These are phyloP conservation scores for Cymbidium sinense DNA, from an alignment of 106 monocot genomes.

Conservation along the genomic window DNA sequence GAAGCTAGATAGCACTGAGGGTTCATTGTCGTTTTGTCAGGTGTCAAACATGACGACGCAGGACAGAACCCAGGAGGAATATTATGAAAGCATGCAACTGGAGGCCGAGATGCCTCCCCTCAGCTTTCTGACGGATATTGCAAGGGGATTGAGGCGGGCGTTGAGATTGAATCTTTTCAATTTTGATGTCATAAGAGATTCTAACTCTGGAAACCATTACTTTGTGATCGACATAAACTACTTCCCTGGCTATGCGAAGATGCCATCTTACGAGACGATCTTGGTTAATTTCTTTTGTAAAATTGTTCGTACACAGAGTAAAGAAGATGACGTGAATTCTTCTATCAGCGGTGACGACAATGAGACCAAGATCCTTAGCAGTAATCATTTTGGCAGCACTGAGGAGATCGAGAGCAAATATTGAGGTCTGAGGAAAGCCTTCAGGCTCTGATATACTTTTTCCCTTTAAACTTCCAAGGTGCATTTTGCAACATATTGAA, in stretches of 20 bases:
- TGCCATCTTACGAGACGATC: constrained; percentile 49
- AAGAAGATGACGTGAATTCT: constrained; percentile 7
- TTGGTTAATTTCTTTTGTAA: constrained; percentile 51
- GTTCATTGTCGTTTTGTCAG: constrained; percentile 51
- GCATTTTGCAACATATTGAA: neutral
- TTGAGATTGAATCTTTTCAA: constrained; percentile 63
- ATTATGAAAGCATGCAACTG: constrained; percentile 23
- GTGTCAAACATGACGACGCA: constrained; percentile 42
- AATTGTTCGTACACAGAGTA: constrained; percentile 20
- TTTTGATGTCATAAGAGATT: constrained; percentile 67
- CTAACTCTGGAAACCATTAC: constrained; percentile 39
- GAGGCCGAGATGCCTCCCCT: constrained; percentile 46
- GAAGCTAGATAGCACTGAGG: constrained; percentile 25
- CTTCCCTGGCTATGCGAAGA: constrained; percentile 68
- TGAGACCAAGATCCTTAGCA: neutral
- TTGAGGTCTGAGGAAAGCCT: neutral
- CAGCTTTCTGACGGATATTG: constrained; percentile 40
- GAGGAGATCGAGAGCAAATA: neutral
- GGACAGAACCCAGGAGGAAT: constrained; percentile 11
- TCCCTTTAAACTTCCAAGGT: neutral
- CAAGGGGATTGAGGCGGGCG: constrained; percentile 36
- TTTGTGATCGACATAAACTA: constrained; percentile 69
- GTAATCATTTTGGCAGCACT: neutral
- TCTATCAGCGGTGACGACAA: neutral
- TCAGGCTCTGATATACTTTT: neutral